Evolutionary conservation across 140 eudicot species (phyloP), one percentile per base, ranked within the genome.

Genomic region (Cichorium intybus): DNA sequence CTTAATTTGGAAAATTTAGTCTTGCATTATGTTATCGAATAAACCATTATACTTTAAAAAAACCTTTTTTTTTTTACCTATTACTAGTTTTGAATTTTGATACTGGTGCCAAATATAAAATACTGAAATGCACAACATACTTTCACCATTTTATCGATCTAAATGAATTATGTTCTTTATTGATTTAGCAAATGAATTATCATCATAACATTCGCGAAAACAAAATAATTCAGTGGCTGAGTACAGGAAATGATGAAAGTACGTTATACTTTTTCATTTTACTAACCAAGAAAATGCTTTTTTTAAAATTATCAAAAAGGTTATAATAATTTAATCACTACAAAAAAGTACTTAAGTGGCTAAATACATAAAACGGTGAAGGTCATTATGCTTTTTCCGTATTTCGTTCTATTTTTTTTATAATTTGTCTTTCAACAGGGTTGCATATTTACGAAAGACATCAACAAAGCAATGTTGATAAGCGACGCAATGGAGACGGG

Each of bases 401-500:
- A 43, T 39, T 39, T 12, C 5, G 16, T 12, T n/a, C n/a, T n/a
- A n/a, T n/a, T n/a, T n/a, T n/a, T n/a, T n/a, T n/a, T n/a, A n/a
- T 14, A 35, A 27, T 52, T 4, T 49, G 61, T 55, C 18, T 55
- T 26, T 23, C 12, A 16, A 23, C 73, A 87, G 99, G 95, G 99
- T 1, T 88, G 93, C 74, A 85, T 93, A 14, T 93, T 93, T 87
- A 93, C 97, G 2, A 84, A 73, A 69, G 99, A 93, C 58, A 93
- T 88, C 76, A 88, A 88, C 85, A 93, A 88, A 81, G 99, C 99
- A 62, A 88, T 93, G 59, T 33, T 93, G 74, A 86, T 93, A 75
- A 88, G 99, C 49, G 97, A 93, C 46, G 95, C 99, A 0, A 88
- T 88, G 99, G 99, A 93, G 69, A 75, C 97, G 0, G 97, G 97